Base-by-base conservation (phyloP, 2,329 filamentous ascomycete genomes). In the Exophiala phaeomuriformis region DNA sequence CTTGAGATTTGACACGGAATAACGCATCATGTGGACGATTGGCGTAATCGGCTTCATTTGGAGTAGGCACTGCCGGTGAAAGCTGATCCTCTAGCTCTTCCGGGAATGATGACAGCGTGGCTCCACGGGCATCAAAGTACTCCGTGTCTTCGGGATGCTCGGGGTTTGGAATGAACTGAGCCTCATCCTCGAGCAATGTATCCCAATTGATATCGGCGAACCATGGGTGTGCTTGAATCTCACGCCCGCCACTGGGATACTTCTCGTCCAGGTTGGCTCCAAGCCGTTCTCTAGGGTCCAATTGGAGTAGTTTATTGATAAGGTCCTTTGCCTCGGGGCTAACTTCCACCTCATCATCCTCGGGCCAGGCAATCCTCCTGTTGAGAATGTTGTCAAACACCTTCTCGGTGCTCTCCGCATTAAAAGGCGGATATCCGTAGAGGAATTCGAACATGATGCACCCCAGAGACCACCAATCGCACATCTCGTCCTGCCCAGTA, bases 401-500 rank as follows among this genome's bases (percentile, higher is more conserved):
- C 63, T 93, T 79, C 63, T 98, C 93, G 0, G 93, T 89, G 45
- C 90, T 90, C 19, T 79, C 76, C 1, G 89, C 93, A 68, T 97
- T 90, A 69, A 98, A 98, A 0, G 93, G 93, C 0, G 93, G 93
- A 53, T 88, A 85, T 1, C 93, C 93, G 65, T 88, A 97, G 2
- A 98, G 74, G 61, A 95, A 96, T 65, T 98, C 93, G 64, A 96
- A 98, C 70, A 97, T 75, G 63, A 98, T 97, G 68, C 94, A 98
- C 0, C 93, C 93, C n/a, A 98, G 79, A 27, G 93, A 97, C 93
- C 93, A 98, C 93, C 93, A 98, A 82, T 98, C 93, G 67, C 93
- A 97, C 62, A 91, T 93, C 69, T 97, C 91, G 65, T 98, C 93
- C 69, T 98, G 93, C 1, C 91, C 90, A 61, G 90, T 84, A 47